phyloP scores from a whole-genome alignment of 257 asterid genomes.

The Osmanthus fragrans region DNA sequence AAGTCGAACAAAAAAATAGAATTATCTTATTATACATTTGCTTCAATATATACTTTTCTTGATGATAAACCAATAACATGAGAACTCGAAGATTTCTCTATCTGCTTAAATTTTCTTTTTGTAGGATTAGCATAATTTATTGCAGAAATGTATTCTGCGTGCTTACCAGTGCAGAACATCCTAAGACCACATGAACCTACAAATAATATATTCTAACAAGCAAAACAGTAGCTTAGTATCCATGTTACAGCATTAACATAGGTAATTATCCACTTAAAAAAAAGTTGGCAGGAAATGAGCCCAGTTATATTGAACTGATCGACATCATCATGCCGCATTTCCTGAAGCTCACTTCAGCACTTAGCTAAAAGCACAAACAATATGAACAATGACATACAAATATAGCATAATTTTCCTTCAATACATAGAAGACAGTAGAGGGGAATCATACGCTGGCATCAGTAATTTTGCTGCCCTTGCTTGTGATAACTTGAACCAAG shows the following conservation, averaged over 20 bases:
- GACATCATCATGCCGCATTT: not conserved
- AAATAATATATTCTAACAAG: not conserved
- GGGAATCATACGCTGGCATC: constrained; percentile 44
- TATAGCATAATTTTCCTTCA: not conserved
- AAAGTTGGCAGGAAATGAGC: not conserved
- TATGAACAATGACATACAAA: not conserved
- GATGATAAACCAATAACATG: not conserved
- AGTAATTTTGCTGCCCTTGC: constrained; percentile 58
- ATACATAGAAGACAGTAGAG: not conserved
- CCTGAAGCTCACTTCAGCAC: not conserved
- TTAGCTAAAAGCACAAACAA: not conserved
- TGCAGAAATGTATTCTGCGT: not conserved
- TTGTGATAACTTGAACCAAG: constrained; percentile 69
- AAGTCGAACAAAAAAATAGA: constrained; percentile 16
- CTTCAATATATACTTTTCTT: constrained; percentile 5
- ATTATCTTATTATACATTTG: constrained; percentile 1
- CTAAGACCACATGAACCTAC: not conserved
- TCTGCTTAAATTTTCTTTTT: not conserved
- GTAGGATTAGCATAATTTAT: not conserved
- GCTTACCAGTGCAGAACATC: not conserved
- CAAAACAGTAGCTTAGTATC: not conserved
- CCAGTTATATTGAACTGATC: not conserved
- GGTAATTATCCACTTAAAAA: not conserved
- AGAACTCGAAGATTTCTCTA: not conserved
- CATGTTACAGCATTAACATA: not conserved